Evolutionary conservation across 345 rosid species (phyloP), one percentile per base, ranked within the genome.

Genomic region (Capsella bursapastoris): DNA sequence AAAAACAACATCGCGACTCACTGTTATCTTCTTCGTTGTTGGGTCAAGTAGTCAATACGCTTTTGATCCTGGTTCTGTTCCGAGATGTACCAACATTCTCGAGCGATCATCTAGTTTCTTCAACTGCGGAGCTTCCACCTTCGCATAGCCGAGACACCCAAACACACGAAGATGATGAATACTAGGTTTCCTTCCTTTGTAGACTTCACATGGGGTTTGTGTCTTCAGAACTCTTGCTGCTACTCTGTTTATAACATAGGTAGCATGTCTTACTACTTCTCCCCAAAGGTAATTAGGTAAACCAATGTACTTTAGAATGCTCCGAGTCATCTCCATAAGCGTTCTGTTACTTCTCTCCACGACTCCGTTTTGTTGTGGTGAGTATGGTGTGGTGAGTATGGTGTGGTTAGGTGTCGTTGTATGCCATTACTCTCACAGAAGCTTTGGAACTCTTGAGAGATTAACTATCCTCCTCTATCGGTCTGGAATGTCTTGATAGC

Each of bases 391-490:
- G 15, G 58, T 0, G 35, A 3, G 12, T 49, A 49, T 1, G 8
- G 34, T 0, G 57, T 1, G 0, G 57, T 27, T 3, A 27, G 7
- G 6, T 32, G 35, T 4, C 35, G 35, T 32, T 5, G 6, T 4
- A 32, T 32, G 5, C 35, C 35, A 6, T 1, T 4, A 5, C 5
- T 6, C 1, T 32, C 35, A 32, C 35, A 32, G 0, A 32, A 32
- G 1, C 22, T 18, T 18, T 18, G 22, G 1, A 18, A 18, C 1
- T 18, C 22, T 18, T 18, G 22, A 1, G 22, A 72, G 1, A 29
- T 49, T 1, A 72, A 61, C 10, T 72, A 50, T 44, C 67, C 76
- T 6, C 61, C 68, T 48, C 52, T 13, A 28, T 72, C 40, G 7
- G 60, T 50, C 0, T 7, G 27, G 12, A 71, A 53, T 4, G 49